Base-by-base conservation (phyloP, 768 basidiomycete genomes). In the Mycena chlorophos region DNA sequence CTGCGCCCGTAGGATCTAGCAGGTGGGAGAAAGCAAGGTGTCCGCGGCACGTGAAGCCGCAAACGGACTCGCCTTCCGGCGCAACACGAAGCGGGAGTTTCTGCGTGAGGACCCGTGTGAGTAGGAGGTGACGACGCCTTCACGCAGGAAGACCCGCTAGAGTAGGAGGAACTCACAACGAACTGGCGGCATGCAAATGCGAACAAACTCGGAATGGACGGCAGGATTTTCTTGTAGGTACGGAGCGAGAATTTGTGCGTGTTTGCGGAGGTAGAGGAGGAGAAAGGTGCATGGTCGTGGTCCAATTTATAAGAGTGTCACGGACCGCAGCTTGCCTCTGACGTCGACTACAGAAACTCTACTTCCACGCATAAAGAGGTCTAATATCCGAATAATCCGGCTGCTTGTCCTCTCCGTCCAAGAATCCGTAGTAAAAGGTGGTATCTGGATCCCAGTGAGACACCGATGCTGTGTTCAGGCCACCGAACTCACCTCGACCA, bases 281-380 rank as follows among this genome's bases (percentile, higher is more conserved):
- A 75, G n/a, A n/a, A 37, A 75, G 55, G 57, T 68, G 71, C 76
- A 78, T 78, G 60, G 37, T 62, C 34, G 22, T 13, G 25, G 23
- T 50, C 8, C 40, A 43, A 43, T 43, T 43, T 8, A n/a, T n/a
- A 6, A 17, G 27, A 19, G 43, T 42, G 37, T n/a, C n/a, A n/a
- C n/a, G n/a, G n/a, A 37, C 4, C 38, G 25, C 30, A 16, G 29
- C 46, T 27, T 23, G 25, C 25, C 29, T 10, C 46, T 13, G 10
- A 13, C 14, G 20, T 12, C 4, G 42, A 23, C 2, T 40, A 23
- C 37, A 25, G 49, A 20, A n/a, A n/a, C n/a, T n/a, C n/a, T 28
- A 43, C 30, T 45, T 43, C 60, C 60, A 61, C 54, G 56, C 37
- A 29, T 60, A 48, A 54, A 60, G 55, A 13, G 46, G 54, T 34